phyloP scores from a whole-genome alignment of 2,329 filamentous ascomycete species.

The Calonectria pauciramosa region DNA sequence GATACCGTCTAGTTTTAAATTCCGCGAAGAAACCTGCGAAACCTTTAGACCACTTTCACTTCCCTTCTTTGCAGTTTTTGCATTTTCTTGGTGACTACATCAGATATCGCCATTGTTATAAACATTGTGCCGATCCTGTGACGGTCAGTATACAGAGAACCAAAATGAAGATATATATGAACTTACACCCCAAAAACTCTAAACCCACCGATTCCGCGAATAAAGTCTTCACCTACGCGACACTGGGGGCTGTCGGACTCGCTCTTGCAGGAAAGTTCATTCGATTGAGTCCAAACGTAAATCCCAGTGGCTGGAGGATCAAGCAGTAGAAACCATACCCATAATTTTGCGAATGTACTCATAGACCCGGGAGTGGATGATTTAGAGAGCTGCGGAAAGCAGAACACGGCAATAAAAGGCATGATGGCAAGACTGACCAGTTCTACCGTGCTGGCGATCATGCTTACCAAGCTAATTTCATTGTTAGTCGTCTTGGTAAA shows the following conservation, averaged over 20 bases:
- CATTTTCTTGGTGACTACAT: not conserved
- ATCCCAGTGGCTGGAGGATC: not conserved
- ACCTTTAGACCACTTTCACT: not conserved
- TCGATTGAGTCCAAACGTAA: not conserved
- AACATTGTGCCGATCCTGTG: not conserved
- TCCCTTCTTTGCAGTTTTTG: not conserved
- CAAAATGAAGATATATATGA: rapidly evolving
- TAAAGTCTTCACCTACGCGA: not conserved
- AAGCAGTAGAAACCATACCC: not conserved
- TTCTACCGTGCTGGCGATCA: not conserved
- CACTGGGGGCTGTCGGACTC: not conserved
- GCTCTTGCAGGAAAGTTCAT: not conserved
- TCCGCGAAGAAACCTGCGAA: not conserved
- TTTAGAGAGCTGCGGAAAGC: not conserved
- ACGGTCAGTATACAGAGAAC: not conserved
- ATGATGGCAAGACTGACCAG: not conserved
- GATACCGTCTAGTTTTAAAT: no score
- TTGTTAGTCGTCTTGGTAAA: not conserved
- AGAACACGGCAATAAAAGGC: not conserved
- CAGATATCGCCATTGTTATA: not conserved
- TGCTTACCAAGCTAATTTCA: not conserved
- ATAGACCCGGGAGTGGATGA: not conserved
- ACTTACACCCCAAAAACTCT: not conserved
- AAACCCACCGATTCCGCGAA: not conserved
- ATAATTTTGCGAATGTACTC: not conserved